Base-by-base conservation (phyloP, 257 asterid species). In the Lycium barbarum region DNA sequence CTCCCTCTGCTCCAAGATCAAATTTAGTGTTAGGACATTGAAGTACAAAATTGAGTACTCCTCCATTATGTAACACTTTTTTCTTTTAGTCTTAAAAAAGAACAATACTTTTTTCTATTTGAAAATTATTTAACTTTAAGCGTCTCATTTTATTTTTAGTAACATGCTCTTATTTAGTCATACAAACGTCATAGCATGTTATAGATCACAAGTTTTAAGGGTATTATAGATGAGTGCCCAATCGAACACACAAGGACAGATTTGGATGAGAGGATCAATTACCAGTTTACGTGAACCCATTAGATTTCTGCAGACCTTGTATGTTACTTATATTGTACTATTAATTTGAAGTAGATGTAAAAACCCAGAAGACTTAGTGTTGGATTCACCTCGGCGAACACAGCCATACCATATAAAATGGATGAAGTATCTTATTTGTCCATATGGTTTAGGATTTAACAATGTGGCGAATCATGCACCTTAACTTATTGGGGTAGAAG, bases 401-500 rank as follows among this genome's bases (percentile, higher is more conserved):
- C 6, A 40, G 6, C 45, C 45, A 13, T 55, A 55, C 33, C 57
- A 13, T 55, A 55, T 14, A 55, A 55, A 55, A 14, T 55, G 61
- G 8, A 55, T 5, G 7, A 66, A 63, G 9, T 66, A 5, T 66
- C 47, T 5, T 5, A 9, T 2, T 33, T 5, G 0, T 68, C 26
- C 26, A 76, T 55, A 22, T 79, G 88, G 80, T 74, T 85, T 85
- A n/a, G 85, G 76, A 73, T 70, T 1, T 40, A 15, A 83, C 79
- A 65, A 79, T 80, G 87, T 83, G 85, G 88, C 88, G 18, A 11
- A 18, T 62, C 59, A 8, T 55, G 35, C 55, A 59, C 65, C 86
- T 71, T 83, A 43, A 45, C 7, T n/a, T 15, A 9, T 12, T 54
- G n/a, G 6, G 6, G 51, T 13, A 17, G 57, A 33, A 7, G 33